Base-by-base conservation (phyloP, 805 yeast genomes). In the Metschnikowia gelsemii region DNA sequence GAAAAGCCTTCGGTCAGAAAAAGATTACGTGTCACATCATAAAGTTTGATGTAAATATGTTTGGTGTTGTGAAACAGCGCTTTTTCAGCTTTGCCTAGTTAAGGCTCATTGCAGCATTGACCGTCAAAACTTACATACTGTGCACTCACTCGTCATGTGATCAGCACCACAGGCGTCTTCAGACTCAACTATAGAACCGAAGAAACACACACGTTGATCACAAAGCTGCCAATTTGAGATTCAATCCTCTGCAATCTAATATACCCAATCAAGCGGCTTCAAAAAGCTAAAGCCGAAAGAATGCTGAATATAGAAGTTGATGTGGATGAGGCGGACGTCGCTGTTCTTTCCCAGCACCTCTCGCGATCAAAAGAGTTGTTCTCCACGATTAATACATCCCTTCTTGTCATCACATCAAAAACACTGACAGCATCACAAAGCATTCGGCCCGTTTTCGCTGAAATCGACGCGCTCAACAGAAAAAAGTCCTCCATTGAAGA, bases 261-360 rank as follows among this genome's bases (percentile, higher is more conserved):
- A 11, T 13, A 3, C 30, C 4, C 29, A 14, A 14, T 11, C 8
- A 14, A 26, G 13, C 8, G 8, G 29, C 25, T 22, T 8, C 7
- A 22, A 22, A 22, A 7, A 7, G 9, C 25, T 8, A 11, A 11
- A 7, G 9, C 25, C 25, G 25, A 22, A 13, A 3, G 8, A 17
- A 37, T 37, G 40, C 23, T 29, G n/a, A 33, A 16, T 13, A 33
- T 39, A 13, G 44, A 41, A 9, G 62, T 79, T 20, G 90, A 84
- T 54, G 68, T 80, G 2, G 90, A 85, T 54, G 91, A 84, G 58
- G 89, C 90, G 2, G 96, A 88, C 52, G 81, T 87, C 24, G 82
- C 87, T 2, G 89, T 89, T 4, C 72, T 89, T 23, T 84, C 87
- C 38, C 93, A 85, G 55, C 82, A 84, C 40, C 69, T 90, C 24